Evolutionary conservation across 2,329 filamentous ascomycete species (phyloP), one percentile per base, ranked within the genome.

Genomic region (Stachybotrys chlorohalonatus): DNA sequence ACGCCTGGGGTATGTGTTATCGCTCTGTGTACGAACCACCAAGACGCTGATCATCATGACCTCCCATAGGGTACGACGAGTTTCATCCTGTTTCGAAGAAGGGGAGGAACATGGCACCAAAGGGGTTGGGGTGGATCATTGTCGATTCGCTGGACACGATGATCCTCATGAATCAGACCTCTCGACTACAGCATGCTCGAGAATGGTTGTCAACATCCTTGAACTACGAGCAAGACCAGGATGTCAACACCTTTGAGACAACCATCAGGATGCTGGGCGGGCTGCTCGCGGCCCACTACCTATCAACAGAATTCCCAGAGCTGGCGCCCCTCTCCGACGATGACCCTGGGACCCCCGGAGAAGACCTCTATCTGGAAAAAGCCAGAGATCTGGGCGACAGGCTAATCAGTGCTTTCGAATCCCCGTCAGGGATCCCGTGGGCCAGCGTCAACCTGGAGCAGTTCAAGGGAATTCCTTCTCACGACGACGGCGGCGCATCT

Each of bases 261-360:
- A 97, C 93, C 0, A 97, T 97, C 63, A 88, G 94, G 53, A 97
- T 97, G 92, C 77, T 99, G 52, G 94, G 94, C 15, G 94, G 94
- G 11, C 77, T 99, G 47, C 78, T 99, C 39, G 92, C 92, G 1
- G 94, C 94, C 9, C 91, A 99, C 69, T 97, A 97, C 70, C 79
- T 99, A n/a, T 93, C 91, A 24, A 94, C 83, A 30, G 81, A 83
- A 54, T 93, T 86, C 61, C 90, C 91, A 0, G 73, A 87, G n/a
- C 77, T 96, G 60, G 91, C 91, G 11, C 85, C 90, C 0, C 76
- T 91, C 55, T 65, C 74, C 6, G 85, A 89, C 17, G 85, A 91
- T 58, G 87, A 91, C 62, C 76, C 80, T 17, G 89, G 89, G 30
- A 78, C 81, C 2, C 77, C 86, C 0, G 90, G 90, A 6, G 91